Evolutionary conservation across 306 rosid genomes (phyloP), one percentile per base, ranked within the genome.

Genomic region (Sicyos edulis): DNA sequence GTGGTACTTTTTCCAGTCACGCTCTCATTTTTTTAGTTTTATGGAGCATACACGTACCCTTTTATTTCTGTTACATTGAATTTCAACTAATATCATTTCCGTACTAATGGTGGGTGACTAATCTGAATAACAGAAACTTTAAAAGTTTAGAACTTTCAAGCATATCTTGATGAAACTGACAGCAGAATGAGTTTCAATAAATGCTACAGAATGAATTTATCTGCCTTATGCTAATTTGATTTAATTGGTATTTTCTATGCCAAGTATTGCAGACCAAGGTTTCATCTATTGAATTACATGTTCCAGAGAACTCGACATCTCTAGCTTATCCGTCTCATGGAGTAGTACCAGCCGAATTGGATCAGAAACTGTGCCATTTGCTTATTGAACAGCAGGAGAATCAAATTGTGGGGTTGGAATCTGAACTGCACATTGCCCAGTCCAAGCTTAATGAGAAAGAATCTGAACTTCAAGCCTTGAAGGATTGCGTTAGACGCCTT

Each of bases 311-410:
- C 70, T 83, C 17, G 56, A 51, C 26, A 58, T 29, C 76, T 11
- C 50, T 62, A 68, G n/a, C 37, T 34, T 40, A 53, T 59, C 58
- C 71, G 29, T 77, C 64, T 29, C 71, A 74, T 22, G 91, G 88
- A 64, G 86, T 86, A 17, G 73, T 75, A 73, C 86, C 93, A 37
- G 83, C 78, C 1, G 87, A 88, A 76, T 78, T 86, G 52, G 82
- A 88, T 77, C 81, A 84, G 80, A 88, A 86, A 76, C 77, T 90
- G 51, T 84, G 88, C 76, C 84, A 80, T 73, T 74, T 90, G 79
- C 89, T 87, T 76, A 87, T 90, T 24, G 83, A 87, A 65, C 91
- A 70, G 75, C 91, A 88, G 82, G 91, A 84, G 69, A 55, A 57
- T 73, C 88, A 86, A 82, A 88, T 90, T 53, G 63, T 15, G 57